phyloP scores from a whole-genome alignment of 148 eudicot genomes.

The Nepenthes gracilis region DNA sequence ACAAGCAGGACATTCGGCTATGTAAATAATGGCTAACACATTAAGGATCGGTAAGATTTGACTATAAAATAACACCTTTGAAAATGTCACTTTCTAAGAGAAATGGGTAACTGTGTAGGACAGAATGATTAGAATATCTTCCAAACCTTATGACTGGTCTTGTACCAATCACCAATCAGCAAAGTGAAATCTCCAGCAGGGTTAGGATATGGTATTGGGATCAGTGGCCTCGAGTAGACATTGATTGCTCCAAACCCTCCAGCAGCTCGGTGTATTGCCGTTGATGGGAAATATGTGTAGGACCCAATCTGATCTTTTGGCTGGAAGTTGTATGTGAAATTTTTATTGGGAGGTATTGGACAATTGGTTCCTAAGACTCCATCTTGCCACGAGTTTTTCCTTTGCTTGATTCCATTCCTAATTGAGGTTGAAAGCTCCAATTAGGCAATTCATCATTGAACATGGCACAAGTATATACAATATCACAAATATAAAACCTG shows the following conservation, averaged over 20 bases:
- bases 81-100: no score
- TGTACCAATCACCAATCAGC: constrained; percentile 90
- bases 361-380: constrained; percentile 93
- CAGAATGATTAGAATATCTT: neutral
- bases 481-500: no score
- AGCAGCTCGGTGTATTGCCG: constrained; percentile 63
- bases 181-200: constrained; percentile 74
- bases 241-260: constrained; percentile 93
- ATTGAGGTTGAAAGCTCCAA: neutral
- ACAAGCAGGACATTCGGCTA: no score
- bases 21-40: no score
- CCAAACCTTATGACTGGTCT: constrained; percentile 58
- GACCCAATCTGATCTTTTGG: constrained; percentile 97
- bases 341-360: constrained; percentile 66
- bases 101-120: no score
- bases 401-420: constrained; percentile 97
- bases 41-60: no score
- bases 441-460: no score
- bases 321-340: constrained; percentile 83
- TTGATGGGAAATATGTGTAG: constrained; percentile 87
- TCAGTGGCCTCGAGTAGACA: constrained; percentile 64
- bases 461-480: no score
- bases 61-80: no score
- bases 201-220: constrained; percentile 65
- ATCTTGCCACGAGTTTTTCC: constrained; percentile 99